Percentiles rank a stretch among this genome's conserved stretches.
Conservation (phyloP, 78 protist species). For the Dictyostelium citrinum region DNA sequence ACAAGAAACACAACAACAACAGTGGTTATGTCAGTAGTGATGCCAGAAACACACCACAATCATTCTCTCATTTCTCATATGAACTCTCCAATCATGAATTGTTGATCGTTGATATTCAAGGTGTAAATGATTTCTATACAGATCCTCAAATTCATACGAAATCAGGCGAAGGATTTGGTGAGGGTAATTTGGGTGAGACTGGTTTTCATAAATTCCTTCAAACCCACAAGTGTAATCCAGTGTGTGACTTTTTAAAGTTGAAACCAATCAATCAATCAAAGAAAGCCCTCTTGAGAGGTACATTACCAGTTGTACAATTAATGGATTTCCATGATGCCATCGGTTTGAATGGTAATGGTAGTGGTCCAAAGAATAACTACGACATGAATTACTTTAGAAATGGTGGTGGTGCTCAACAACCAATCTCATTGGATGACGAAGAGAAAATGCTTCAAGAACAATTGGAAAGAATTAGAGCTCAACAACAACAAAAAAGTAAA, state of each 20-base stretch:
- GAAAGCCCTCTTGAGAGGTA: constrained; percentile 45
- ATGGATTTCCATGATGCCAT: constrained; percentile 74
- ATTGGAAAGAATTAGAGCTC: constrained; percentile 48
- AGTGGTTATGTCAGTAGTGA: constrained; percentile 81
- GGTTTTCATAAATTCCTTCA: constrained; percentile 85
- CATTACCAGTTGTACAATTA: constrained; percentile 61
- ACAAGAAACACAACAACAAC: constrained; percentile 90
- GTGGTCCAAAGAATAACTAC: neutral
- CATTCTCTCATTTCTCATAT: constrained; percentile 89
- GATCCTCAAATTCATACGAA: constrained; percentile 92
- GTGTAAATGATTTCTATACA: constrained; percentile 91
- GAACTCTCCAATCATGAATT: constrained; percentile 64
- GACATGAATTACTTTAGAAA: constrained; percentile 49
- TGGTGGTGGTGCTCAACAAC: constrained; percentile 13
- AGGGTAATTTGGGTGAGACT: constrained; percentile 86
- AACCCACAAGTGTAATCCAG: constrained; percentile 87
- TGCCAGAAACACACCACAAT: constrained; percentile 90
- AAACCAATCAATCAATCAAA: constrained; percentile 44
- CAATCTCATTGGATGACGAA: constrained; percentile 43
- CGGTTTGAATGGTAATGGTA: constrained; percentile 28
- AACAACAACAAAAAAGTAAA: constrained; percentile 49
- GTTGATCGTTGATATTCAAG: constrained; percentile 92
- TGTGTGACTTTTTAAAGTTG: constrained; percentile 79
- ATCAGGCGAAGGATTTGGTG: constrained; percentile 84
- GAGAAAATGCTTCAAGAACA: constrained; percentile 61